These are phyloP conservation scores for Tylopilus sp. DNA, from an alignment of 768 basidiomycete species.

Conservation along the genomic window DNA sequence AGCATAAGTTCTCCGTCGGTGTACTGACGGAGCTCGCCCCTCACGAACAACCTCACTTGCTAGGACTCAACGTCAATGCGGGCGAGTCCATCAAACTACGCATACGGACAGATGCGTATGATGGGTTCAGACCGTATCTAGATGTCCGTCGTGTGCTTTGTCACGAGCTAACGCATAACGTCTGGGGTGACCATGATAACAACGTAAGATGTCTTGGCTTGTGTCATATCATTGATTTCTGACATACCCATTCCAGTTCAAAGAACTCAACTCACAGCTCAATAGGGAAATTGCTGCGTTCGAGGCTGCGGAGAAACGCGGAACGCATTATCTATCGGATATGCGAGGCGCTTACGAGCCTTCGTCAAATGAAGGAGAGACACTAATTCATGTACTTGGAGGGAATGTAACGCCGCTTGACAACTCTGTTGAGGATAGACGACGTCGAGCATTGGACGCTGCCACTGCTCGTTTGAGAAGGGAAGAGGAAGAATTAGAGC, in stretches of 20 bases:
- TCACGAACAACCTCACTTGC: constrained; percentile 65
- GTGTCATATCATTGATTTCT: not conserved
- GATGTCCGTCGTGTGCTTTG: constrained; percentile 68
- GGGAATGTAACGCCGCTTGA: constrained; percentile 30
- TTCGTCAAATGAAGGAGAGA: constrained; percentile 55
- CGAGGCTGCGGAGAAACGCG: constrained; percentile 49
- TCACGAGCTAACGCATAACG: constrained; percentile 76
- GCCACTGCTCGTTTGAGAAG: constrained; percentile 55
- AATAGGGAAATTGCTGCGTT: constrained; percentile 71
- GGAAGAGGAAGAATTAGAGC: constrained; percentile 71
- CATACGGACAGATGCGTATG: constrained; percentile 65
- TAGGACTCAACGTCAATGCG: constrained; percentile 63
- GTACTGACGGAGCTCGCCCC: constrained; percentile 75
- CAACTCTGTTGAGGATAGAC: constrained; percentile 57
- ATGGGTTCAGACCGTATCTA: constrained; percentile 65
- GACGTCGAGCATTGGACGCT: constrained; percentile 55
- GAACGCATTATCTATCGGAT: constrained; percentile 50
- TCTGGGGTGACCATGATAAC: constrained; percentile 69
- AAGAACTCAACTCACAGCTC: constrained; percentile 67
- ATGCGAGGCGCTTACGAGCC: constrained; percentile 45
- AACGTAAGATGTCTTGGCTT: constrained; percentile 44
- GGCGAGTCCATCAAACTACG: constrained; percentile 67
- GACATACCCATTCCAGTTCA: constrained; percentile 52
- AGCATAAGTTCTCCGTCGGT: constrained; percentile 65
- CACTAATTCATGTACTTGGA: constrained; percentile 52